Percentiles rank a stretch among this genome's conserved stretches.
Evolutionary conservation across 2,329 filamentous ascomycete species (phyloP).

Genomic region (Didymella pomorum): DNA sequence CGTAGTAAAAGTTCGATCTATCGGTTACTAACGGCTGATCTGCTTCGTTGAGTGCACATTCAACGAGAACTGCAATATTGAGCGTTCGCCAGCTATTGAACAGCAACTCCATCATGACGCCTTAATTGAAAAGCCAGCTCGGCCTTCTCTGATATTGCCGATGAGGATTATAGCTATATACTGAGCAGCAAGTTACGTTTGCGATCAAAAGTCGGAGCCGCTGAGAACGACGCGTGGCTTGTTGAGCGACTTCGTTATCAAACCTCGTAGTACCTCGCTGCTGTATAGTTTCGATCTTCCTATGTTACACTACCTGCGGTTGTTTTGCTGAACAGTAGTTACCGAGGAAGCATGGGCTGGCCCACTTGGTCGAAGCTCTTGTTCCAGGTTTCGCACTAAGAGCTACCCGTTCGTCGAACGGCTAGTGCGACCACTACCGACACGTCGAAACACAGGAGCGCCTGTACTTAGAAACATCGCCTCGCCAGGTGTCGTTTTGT

Average conservation of each 20-base stretch:
- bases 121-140: background rate
- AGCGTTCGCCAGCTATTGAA: background rate
- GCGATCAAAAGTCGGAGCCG: background rate
- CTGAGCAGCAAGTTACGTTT: background rate
- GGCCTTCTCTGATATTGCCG: background rate
- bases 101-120: background rate
- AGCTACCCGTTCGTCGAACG: constrained; percentile 13
- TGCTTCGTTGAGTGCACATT: background rate
- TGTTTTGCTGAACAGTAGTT: background rate
- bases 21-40: background rate
- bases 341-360: background rate
- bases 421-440: constrained; percentile 23
- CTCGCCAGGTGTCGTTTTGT: constrained; percentile 16
- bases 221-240: background rate
- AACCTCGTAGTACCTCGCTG: background rate
- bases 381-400: constrained; percentile 16
- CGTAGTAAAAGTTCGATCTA: background rate
- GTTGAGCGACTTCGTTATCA: background rate
- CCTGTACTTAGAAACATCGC: constrained; percentile 24
- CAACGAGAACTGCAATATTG: background rate
- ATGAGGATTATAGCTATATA: background rate
- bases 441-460: constrained; percentile 21
- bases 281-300: background rate
- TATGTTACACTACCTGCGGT: background rate
- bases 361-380: constrained; percentile 4